Base-by-base conservation (phyloP, 2,329 filamentous ascomycete genomes). In the Trichoderma sp. region DNA sequence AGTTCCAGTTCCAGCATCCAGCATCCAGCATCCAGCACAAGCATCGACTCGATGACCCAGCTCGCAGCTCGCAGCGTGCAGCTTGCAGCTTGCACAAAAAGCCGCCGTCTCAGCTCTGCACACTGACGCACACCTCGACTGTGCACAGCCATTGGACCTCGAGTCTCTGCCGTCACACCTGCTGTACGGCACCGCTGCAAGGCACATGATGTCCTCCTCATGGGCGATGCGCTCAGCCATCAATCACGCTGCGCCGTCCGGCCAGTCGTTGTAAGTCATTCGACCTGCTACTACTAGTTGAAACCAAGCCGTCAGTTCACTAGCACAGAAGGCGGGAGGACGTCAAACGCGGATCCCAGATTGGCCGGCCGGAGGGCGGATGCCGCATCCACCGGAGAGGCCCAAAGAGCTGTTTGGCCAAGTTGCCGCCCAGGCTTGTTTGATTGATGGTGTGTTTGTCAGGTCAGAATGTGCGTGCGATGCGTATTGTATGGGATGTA, bases 11-110 rank as follows among this genome's bases (percentile, higher is more conserved):
- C n/a, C n/a, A n/a, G n/a, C n/a, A n/a, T n/a, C n/a, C n/a, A n/a
- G n/a, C n/a, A n/a, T n/a, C n/a, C n/a, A n/a, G n/a, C n/a, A n/a
- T n/a, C n/a, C n/a, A n/a, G n/a, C n/a, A n/a, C 39, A 19, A 45
- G n/a, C 19, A 45, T 45, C 39, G 1, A 19, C n/a, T 45, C 19
- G 39, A 45, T 45, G 64, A 70, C 67, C 60, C 70, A 71, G 68
- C 68, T 64, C 71, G 73, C 73, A 73, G n/a, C n/a, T n/a, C n/a
- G n/a, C n/a, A n/a, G n/a, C n/a, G n/a, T n/a, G n/a, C n/a, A n/a
- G n/a, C n/a, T n/a, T n/a, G n/a, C n/a, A n/a, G n/a, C 68, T 64
- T 71, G 73, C 73, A 73, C 70, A 70, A 72, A 69, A 69, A 67
- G 66, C 64, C 66, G 54, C 64, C 61, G 61, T 64, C 58, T 66